Conservation (phyloP, 805 yeast genomes). For the Hanseniaspora guilliermondii region DNA sequence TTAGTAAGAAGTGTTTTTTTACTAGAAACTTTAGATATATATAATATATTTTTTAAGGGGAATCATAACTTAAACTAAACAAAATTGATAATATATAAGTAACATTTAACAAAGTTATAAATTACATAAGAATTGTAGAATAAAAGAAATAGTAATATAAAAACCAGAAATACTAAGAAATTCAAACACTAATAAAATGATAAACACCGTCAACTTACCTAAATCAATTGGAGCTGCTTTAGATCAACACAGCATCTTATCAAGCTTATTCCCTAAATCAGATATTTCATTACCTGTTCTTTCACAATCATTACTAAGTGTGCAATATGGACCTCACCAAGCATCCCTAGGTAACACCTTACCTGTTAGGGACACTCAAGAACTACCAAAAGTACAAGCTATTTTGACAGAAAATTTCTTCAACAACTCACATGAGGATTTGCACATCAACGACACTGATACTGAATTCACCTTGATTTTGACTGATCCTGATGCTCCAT, state of each 20-base stretch:
- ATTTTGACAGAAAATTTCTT: constrained; percentile 35
- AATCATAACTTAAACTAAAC: not conserved
- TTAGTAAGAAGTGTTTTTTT: too few species aligned
- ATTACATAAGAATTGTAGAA: too few species aligned
- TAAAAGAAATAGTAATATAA: not conserved
- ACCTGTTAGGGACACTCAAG: constrained; percentile 51
- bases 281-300: constrained; percentile 12
- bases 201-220: constrained; percentile 10
- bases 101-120: not conserved
- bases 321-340: constrained; percentile 22
- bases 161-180: not conserved
- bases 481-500: constrained; percentile 93
- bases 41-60: not conserved
- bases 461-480: constrained; percentile 61
- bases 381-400: constrained; percentile 45
- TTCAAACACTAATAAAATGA: not conserved
- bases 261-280: constrained; percentile 19
- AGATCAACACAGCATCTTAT: constrained; percentile 21
- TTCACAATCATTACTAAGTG: constrained; percentile 22
- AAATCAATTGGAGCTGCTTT: constrained; percentile 21
- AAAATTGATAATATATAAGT: not conserved
- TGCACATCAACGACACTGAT: constrained; percentile 22
- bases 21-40: not conserved
- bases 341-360: constrained; percentile 74
- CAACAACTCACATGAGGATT: constrained; percentile 21